These are phyloP conservation scores for Aphanomyces euteiches DNA, from an alignment of 352 stramenopile genomes.

Conservation along the genomic window DNA sequence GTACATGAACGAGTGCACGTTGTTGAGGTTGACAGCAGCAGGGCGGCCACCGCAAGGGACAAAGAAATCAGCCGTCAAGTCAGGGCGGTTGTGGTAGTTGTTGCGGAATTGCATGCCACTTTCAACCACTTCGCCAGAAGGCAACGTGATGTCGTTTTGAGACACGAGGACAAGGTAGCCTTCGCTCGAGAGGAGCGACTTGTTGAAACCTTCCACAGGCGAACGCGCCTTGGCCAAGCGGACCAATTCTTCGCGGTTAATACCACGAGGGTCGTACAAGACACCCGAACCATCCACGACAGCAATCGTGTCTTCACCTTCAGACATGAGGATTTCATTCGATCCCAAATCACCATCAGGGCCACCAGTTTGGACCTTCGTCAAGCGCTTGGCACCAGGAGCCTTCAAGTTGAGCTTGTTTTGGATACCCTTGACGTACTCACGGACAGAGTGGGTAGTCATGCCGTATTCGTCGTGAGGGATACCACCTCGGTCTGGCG, in stretches of 20 bases:
- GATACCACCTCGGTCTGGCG: constrained; percentile 59
- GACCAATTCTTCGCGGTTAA: constrained; percentile 32
- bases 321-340: constrained; percentile 34
- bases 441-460: constrained; percentile 74
- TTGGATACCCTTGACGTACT: constrained; percentile 75
- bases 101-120: constrained; percentile 95
- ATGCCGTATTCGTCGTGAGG: constrained; percentile 87
- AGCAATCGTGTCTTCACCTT: constrained; percentile 33
- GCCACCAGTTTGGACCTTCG: constrained; percentile 34
- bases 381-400: constrained; percentile 76
- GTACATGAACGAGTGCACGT: constrained; percentile 65
- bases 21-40: constrained; percentile 86
- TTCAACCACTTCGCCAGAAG: constrained; percentile 70
- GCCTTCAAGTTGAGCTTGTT: constrained; percentile 71
- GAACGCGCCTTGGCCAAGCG: constrained; percentile 30
- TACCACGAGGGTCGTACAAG: constrained; percentile 32
- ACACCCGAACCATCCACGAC: constrained; percentile 36
- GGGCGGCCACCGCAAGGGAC: constrained; percentile 75
- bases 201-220: constrained; percentile 40
- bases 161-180: constrained; percentile 31
- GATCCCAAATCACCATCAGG: constrained; percentile 36
- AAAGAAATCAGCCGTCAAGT: constrained; percentile 79
- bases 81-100: constrained; percentile 92
- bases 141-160: constrained; percentile 43
- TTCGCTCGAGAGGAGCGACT: constrained; percentile 25